Base-by-base conservation (phyloP, 805 yeast species). In the Myxozyma udenii region DNA sequence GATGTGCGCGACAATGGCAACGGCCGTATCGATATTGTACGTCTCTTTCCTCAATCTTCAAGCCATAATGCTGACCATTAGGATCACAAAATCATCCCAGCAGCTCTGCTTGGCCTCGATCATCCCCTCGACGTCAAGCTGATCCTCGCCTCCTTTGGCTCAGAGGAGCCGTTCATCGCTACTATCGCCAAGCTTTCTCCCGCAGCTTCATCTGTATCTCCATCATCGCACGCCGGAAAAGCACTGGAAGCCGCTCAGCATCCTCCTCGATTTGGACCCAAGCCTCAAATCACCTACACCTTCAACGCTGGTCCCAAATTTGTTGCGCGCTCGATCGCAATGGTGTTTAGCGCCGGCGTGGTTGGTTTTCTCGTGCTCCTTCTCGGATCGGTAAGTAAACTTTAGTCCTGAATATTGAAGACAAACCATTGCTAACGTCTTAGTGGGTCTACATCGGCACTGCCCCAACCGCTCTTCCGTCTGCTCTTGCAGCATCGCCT, bases 261-360 rank as follows among this genome's bases (percentile, higher is more conserved):
- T 9, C 48, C 57, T 3, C 4, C 26, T 3, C 25, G 60, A 35
- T 55, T 38, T 23, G 84, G 77, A 2, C 66, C 76, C 12, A 66
- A 75, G 64, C 78, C 82, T 2, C 89, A 84, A 68, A 84, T 87
- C 58, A 67, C 67, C 57, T 88, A 86, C 66, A 65, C 69, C 33
- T 88, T 87, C 71, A 74, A 73, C 49, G 65, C 68, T 3, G 78
- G 77, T n/a, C 79, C 81, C 19, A 67, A 67, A 30, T 78, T 82
- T 32, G 81, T 79, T 11, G 70, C 77, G 49, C 68, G 79, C 6
- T 54, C 73, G 2, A 57, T 85, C 22, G 83, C 90, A 1, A 56
- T 74, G 7, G 59, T 74, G 0, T 83, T 85, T 61, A 72, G 75
- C 18, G 71, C 69, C 2, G 69, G 69, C 4, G 75, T 80, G 12